Conservation (phyloP, 1,284 basidiomycete genomes). For the Schizophyllum amplum region DNA sequence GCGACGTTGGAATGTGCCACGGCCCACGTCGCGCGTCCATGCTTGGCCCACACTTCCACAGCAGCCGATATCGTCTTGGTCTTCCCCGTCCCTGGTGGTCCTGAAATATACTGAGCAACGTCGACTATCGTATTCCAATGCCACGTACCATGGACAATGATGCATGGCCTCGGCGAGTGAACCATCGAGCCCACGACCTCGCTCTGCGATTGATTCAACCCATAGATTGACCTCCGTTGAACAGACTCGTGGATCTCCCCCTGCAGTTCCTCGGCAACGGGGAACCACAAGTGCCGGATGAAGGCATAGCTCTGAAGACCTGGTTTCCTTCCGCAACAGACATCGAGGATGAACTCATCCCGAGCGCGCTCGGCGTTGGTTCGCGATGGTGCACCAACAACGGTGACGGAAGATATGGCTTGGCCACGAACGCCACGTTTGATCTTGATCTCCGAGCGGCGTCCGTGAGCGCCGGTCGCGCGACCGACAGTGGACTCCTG, state of each 20-base stretch:
- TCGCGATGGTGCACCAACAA: conserved; percentile 27
- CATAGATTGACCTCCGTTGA: background rate
- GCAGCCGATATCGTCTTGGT: conserved; percentile 13
- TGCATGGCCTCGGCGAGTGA: conserved; percentile 19
- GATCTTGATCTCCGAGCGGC: conserved; percentile 21
- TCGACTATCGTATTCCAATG: conserved; percentile 11
- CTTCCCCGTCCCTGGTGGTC: conserved; percentile 15
- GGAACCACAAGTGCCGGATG: conserved; percentile 27
- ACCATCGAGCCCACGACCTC: conserved; percentile 9
- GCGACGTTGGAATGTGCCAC: conserved; percentile 15
- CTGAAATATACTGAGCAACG: background rate
- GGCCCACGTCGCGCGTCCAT: conserved; percentile 9
- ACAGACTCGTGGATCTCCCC: background rate
- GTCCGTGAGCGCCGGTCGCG: conserved; percentile 20
- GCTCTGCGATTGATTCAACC: conserved; percentile 25
- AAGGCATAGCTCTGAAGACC: conserved; percentile 19
- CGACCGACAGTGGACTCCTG: conserved; percentile 19
- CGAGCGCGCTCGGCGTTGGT: conserved; percentile 27
- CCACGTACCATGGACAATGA: conserved; percentile 41
- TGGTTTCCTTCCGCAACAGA: too few species aligned
- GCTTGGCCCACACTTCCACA: conserved; percentile 5
- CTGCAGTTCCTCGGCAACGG: conserved; percentile 9
- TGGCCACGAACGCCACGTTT: conserved; percentile 5
- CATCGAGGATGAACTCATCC: conserved; percentile 22
- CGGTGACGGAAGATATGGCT: conserved; percentile 20